Conservation (phyloP, 371 early-diverging fungal species). For the Mucor plumbeus region DNA sequence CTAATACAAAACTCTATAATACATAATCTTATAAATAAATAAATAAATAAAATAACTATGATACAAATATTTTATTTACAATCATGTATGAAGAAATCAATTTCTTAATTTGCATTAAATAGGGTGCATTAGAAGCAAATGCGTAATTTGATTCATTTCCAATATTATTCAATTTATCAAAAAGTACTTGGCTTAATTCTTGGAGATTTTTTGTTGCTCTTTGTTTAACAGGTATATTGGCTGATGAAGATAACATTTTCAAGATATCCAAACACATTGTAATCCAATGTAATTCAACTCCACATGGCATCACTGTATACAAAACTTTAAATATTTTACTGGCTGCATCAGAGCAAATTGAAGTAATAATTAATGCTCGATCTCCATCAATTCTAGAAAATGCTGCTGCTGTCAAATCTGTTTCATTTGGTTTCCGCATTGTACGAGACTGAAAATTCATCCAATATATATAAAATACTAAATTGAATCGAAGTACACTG, state of each 20-base stretch:
- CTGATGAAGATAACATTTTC: slow-evolving; percentile 11
- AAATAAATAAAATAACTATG: slow-evolving; percentile 1
- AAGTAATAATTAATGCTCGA: slow-evolving; percentile 36
- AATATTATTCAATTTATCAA: background rate
- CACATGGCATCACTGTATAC: slow-evolving; percentile 29
- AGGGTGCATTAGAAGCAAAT: slow-evolving; percentile 9
- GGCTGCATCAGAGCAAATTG: slow-evolving; percentile 42
- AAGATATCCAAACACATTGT: slow-evolving; percentile 34
- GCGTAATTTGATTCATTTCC: background rate
- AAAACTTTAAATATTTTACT: slow-evolving; percentile 29
- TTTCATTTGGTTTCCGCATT: slow-evolving; percentile 30
- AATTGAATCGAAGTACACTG: slow-evolving; percentile 32
- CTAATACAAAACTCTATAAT: background rate
- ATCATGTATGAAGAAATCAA: slow-evolving; percentile 3
- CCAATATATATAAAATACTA: slow-evolving; percentile 35
- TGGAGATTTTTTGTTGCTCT: slow-evolving; percentile 24
- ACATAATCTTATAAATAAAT: background rate
- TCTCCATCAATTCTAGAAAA: slow-evolving; percentile 33
- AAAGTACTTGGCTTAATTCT: background rate
- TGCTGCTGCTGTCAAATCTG: slow-evolving; percentile 27
- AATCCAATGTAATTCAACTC: slow-evolving; percentile 40
- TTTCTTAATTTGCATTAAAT: slow-evolving; percentile 2
- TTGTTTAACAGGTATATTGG: slow-evolving; percentile 21
- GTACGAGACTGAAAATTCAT: slow-evolving; percentile 31
- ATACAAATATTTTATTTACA: slow-evolving; percentile 18